Evolutionary conservation across 2,329 filamentous ascomycete genomes (phyloP).

Genomic region (Pseudopyricularia cyperi): DNA sequence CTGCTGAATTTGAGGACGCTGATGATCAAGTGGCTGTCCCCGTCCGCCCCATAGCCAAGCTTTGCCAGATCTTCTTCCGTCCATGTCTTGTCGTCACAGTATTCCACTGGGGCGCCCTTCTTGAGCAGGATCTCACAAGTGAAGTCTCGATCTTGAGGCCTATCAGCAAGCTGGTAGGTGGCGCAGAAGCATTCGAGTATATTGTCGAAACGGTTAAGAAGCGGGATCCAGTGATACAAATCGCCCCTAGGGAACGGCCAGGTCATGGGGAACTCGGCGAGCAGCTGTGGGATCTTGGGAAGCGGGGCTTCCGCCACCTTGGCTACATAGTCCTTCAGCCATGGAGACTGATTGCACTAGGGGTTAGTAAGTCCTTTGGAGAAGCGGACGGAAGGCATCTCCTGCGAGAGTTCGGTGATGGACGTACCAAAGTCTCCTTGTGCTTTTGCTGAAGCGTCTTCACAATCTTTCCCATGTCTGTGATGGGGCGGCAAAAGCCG

Average conservation of each 20-base stretch:
- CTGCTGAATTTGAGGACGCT: conserved; percentile 73
- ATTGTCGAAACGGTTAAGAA: conserved; percentile 85
- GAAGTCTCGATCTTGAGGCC: conserved; percentile 71
- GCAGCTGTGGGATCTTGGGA: conserved; percentile 62
- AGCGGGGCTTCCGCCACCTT: conserved; percentile 56
- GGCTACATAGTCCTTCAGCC: conserved; percentile 69
- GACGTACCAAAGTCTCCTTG: conserved; percentile 50
- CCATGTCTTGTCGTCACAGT: conserved; percentile 35
- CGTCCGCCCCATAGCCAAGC: conserved; percentile 57
- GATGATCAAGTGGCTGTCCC: conserved; percentile 70
- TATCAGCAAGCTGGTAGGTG: conserved; percentile 66
- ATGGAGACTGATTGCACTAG: conserved; percentile 55
- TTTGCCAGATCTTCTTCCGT: conserved; percentile 32
- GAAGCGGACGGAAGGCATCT: conserved; percentile 2
- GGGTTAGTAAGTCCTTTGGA: conserved; percentile 1
- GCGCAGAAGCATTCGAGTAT: conserved; percentile 72
- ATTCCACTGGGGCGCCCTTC: conserved; percentile 37
- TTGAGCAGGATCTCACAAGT: conserved; percentile 50
- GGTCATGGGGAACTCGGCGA: conserved; percentile 69
- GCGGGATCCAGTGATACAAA: conserved; percentile 93
- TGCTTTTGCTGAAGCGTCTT: conserved; percentile 56
- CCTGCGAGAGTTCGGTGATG: conserved; percentile 3
- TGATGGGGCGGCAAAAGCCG: conserved; percentile 44
- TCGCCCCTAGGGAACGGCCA: conserved; percentile 96
- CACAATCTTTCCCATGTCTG: conserved; percentile 56